Evolutionary conservation across 2,329 filamentous ascomycete species (phyloP).

Genomic region (Hymenotorrendiella dingleyae): DNA sequence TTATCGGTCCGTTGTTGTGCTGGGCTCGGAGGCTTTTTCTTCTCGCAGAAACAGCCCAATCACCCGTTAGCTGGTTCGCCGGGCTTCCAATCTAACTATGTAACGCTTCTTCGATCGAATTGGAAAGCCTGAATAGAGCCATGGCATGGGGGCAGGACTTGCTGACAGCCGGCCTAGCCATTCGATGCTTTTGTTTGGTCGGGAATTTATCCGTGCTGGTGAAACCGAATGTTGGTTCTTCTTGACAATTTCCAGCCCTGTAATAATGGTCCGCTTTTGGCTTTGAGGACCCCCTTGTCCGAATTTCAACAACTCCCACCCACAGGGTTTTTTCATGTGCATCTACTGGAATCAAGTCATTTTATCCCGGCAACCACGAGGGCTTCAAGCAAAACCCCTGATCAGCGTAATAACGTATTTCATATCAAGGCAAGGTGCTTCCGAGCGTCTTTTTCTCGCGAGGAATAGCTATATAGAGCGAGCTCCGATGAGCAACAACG

Average conservation of each 20-base stretch:
- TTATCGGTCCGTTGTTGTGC: neutral
- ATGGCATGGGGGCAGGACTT: neutral
- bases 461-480: conserved; percentile 1
- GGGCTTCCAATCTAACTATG: conserved; percentile 5
- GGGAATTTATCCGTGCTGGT: conserved; percentile 9
- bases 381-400: conserved; percentile 17
- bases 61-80: conserved; percentile 2
- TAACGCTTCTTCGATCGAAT: too few species aligned
- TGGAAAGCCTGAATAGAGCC: neutral
- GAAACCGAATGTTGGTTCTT: conserved; percentile 12
- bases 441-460: neutral
- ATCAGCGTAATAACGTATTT: neutral
- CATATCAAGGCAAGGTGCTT: neutral
- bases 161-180: conserved; percentile 10
- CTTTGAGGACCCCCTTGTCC: conserved; percentile 10
- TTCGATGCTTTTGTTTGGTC: conserved; percentile 11
- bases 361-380: conserved; percentile 23
- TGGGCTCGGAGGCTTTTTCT: neutral
- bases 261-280: conserved; percentile 7
- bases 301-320: conserved; percentile 15
- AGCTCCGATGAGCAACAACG: neutral
- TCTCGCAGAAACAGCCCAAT: neutral
- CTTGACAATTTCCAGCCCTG: conserved; percentile 19
- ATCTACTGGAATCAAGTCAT: conserved; percentile 15
- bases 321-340: conserved; percentile 15